These are phyloP conservation scores for Ceratobasidium sp. DNA, from an alignment of 1,284 basidiomycete species.

Conservation along the genomic window DNA sequence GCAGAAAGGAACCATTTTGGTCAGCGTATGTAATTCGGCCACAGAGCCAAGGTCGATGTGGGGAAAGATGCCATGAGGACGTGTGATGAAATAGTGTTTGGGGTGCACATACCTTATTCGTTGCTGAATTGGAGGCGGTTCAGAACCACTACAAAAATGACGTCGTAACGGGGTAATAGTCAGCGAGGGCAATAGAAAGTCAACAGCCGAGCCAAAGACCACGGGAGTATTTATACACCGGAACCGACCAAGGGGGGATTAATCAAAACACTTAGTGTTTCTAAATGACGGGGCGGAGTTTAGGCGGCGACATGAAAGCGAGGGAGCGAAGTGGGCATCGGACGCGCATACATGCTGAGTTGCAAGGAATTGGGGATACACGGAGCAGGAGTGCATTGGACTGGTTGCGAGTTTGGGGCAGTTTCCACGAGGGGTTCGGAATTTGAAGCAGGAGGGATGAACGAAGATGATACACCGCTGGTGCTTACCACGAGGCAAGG, in stretches of 20 bases:
- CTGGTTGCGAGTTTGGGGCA: conserved; percentile 37
- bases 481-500: conserved; percentile 42
- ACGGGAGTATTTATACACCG: conserved; percentile 1
- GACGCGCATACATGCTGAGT: conserved; percentile 40
- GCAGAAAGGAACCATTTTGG: conserved; percentile 41
- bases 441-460: conserved; percentile 43
- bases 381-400: conserved; percentile 22
- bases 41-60: conserved; percentile 16
- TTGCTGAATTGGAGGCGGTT: conserved; percentile 5
- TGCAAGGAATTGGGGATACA: conserved; percentile 32
- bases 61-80: conserved; percentile 40
- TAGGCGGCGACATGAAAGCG: conserved; percentile 15
- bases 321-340: conserved; percentile 30
- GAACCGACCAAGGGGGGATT: conserved; percentile 13
- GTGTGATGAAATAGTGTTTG: conserved; percentile 42
- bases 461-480: conserved; percentile 37
- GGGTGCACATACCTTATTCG: conserved; percentile 43
- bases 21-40: conserved; percentile 41
- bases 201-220: neutral
- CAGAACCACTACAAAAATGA: conserved; percentile 2
- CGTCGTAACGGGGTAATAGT: neutral
- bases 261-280: conserved; percentile 38
- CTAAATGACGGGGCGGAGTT: conserved; percentile 26
- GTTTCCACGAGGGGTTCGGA: conserved; percentile 39
- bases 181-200: neutral